A percentile compares a stretch with the other conserved stretches of the same genome.
These are phyloP conservation scores for Leccinum imitatum DNA, from an alignment of 768 basidiomycete genomes.

Conservation along the genomic window DNA sequence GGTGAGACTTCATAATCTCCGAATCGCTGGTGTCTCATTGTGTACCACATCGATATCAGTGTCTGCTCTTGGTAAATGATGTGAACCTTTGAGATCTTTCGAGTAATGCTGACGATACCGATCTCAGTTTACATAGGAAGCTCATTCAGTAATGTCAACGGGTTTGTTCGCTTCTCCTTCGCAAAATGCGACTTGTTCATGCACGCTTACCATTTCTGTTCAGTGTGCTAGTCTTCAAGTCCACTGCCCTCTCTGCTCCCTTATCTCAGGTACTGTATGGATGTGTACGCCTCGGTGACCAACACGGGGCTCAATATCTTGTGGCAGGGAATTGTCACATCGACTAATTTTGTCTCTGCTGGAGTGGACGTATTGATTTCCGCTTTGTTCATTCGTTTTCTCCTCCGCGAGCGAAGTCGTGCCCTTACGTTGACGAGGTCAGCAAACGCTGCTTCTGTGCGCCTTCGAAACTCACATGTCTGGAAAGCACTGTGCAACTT, in stretches of 20 bases:
- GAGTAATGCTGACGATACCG: not conserved
- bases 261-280: not conserved
- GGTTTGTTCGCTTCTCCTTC: not conserved
- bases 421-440: too few species aligned
- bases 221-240: not conserved
- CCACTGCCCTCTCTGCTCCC: not conserved
- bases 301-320: too few species aligned
- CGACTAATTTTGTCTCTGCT: too few species aligned
- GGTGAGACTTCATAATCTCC: slow-evolving; percentile 3
- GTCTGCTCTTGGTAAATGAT: not conserved
- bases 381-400: too few species aligned
- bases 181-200: not conserved
- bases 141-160: not conserved
- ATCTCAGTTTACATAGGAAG: not conserved
- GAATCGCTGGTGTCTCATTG: not conserved
- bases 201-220: not conserved
- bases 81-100: not conserved
- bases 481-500: too few species aligned
- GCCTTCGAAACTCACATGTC: too few species aligned
- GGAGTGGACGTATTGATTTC: too few species aligned
- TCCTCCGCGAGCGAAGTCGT: too few species aligned
- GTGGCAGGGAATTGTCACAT: too few species aligned
- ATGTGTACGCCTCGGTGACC: too few species aligned
- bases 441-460: too few species aligned
- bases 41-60: not conserved